Evolutionary conservation across 1,284 basidiomycete species (phyloP).

Genomic region (Athelia sp.): DNA sequence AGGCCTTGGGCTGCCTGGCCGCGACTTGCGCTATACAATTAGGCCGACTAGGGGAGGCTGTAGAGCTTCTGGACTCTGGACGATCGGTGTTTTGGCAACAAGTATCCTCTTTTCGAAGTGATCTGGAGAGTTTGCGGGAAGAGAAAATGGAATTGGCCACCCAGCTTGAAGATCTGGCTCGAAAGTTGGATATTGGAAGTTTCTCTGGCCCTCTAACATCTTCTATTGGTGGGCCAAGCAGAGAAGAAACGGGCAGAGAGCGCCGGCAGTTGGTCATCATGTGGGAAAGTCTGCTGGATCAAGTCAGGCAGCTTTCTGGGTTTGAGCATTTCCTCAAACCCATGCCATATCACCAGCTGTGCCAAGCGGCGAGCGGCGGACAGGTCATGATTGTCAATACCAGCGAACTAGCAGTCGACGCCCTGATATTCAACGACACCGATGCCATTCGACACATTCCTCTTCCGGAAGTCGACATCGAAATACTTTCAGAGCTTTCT

Average conservation of each 20-base stretch:
- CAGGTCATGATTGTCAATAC: not conserved
- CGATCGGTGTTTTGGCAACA: slow-evolving; percentile 17
- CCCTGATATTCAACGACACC: not conserved
- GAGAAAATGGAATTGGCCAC: slow-evolving; percentile 5
- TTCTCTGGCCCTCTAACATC: not conserved
- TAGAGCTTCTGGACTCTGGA: slow-evolving; percentile 15
- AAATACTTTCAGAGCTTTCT: not conserved
- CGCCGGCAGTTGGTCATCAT: not conserved
- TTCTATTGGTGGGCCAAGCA: not conserved
- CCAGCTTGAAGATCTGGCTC: slow-evolving; percentile 5
- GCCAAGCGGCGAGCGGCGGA: not conserved
- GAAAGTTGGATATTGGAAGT: not conserved
- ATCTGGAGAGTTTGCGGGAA: slow-evolving; percentile 6
- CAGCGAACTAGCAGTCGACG: not conserved
- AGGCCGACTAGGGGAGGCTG: slow-evolving; percentile 7
- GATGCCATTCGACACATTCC: not conserved
- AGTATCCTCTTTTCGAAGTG: slow-evolving; percentile 10
- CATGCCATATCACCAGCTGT: not conserved
- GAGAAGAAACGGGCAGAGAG: not conserved
- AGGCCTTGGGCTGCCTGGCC: slow-evolving; percentile 9
- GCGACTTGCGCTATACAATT: slow-evolving; percentile 12
- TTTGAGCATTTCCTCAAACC: not conserved
- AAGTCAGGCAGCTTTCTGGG: not conserved
- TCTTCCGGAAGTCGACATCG: not conserved
- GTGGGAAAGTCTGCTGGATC: not conserved